Conservation (phyloP, 225 moss, liverwort and hornwort species). For the Pseudoscleropodium purum region DNA sequence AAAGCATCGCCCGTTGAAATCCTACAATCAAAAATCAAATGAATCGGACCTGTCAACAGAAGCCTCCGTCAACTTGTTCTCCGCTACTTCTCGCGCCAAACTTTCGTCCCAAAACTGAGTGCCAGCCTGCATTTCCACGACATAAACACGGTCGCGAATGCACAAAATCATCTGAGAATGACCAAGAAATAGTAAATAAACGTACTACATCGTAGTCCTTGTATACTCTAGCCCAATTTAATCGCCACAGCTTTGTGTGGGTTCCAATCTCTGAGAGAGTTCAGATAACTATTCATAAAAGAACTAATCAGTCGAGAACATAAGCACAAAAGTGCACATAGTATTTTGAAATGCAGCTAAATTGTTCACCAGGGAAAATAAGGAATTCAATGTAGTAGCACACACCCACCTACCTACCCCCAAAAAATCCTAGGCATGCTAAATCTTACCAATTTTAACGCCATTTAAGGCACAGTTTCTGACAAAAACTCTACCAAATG, state of each 20-base stretch:
- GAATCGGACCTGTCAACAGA: constrained; percentile 68
- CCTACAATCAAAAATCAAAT: neutral
- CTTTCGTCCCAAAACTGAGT: constrained; percentile 96
- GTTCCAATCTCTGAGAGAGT: neutral
- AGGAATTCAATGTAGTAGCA: neutral
- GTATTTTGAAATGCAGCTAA: neutral
- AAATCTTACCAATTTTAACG: neutral
- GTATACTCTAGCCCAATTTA: neutral
- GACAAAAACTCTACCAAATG: neutral
- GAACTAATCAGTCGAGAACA: neutral
- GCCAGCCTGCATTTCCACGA: constrained; percentile 64
- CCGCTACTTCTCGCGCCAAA: constrained; percentile 61
- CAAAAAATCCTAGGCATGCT: neutral
- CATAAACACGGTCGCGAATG: neutral
- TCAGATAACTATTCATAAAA: neutral
- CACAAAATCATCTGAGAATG: neutral
- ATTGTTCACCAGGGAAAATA: neutral
- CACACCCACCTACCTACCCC: neutral
- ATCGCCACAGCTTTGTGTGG: neutral
- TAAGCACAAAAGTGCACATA: neutral
- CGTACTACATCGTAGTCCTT: neutral
- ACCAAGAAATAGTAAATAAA: neutral
- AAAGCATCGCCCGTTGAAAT: neutral
- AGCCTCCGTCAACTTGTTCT: constrained; percentile 54
- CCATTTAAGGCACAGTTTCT: neutral